phyloP scores from a whole-genome alignment of 495 filamentous ascomycete genomes.

The Astrothelium macrocarpum region DNA sequence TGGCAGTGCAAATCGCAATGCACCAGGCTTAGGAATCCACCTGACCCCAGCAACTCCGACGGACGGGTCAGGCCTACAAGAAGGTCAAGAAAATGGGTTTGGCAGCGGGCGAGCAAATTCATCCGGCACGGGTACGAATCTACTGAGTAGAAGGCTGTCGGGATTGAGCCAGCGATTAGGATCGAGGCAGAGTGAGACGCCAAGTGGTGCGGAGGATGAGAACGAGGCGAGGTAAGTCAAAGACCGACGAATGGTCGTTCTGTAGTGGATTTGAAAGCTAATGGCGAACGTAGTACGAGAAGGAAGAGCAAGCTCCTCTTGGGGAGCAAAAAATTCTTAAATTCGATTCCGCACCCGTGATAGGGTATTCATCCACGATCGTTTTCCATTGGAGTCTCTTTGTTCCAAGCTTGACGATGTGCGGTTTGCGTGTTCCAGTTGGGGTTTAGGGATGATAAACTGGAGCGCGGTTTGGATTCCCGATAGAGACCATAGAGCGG shows the following conservation, averaged over 20 bases:
- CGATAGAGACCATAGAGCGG: neutral
- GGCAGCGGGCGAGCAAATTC: neutral
- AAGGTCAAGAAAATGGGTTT: neutral
- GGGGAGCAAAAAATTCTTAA: constrained; percentile 21
- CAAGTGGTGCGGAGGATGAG: neutral
- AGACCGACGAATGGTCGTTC: neutral
- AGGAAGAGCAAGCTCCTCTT: constrained; percentile 21
- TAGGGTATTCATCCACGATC: neutral
- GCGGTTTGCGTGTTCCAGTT: neutral
- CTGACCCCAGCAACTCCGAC: neutral
- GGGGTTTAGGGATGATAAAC: neutral
- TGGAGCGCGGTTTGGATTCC: neutral
- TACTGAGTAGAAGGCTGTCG: constrained; percentile 13
- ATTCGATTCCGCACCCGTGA: neutral
- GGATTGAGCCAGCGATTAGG: constrained; percentile 22
- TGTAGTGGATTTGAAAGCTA: neutral
- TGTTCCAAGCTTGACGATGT: neutral
- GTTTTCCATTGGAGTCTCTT: neutral
- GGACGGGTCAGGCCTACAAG: neutral
- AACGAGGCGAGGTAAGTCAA: constrained; percentile 15
- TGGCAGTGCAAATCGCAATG: neutral
- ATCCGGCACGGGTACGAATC: constrained; percentile 10
- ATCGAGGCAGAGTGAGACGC: constrained; percentile 7
- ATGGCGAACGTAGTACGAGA: neutral
- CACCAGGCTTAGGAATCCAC: neutral